Percentiles rank a stretch among this genome's conserved stretches.
These are phyloP conservation scores for Pseudogymnoascus sp. DNA, from an alignment of 2,329 filamentous ascomycete species.

Conservation along the genomic window DNA sequence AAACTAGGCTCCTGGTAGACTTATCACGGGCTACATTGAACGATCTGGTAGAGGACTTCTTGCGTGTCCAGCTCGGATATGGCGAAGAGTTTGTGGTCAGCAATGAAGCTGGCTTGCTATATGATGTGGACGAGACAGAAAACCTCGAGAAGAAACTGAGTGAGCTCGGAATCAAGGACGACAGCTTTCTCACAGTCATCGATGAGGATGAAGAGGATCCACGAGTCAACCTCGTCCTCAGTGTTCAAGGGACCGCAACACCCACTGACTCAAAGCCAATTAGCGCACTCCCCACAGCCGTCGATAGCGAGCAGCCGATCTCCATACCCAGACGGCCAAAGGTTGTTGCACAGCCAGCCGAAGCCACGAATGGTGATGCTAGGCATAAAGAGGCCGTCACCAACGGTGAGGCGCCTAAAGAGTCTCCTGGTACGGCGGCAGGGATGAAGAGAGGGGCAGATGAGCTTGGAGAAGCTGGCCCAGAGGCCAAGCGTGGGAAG, in stretches of 20 bases:
- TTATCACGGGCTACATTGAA: constrained; percentile 64
- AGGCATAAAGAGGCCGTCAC: background rate
- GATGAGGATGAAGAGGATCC: constrained; percentile 69
- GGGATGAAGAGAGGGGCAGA: constrained; percentile 27
- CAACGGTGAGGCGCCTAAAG: background rate
- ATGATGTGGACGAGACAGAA: constrained; percentile 82
- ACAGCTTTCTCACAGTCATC: constrained; percentile 74
- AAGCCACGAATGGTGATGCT: constrained; percentile 9
- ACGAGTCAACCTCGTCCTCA: constrained; percentile 72
- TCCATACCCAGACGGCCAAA: background rate
- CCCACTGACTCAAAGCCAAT: constrained; percentile 46
- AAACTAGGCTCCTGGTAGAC: constrained; percentile 61
- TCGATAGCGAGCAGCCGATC: constrained; percentile 19
- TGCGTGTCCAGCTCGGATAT: constrained; percentile 66
- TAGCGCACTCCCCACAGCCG: constrained; percentile 29
- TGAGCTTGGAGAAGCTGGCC: constrained; percentile 19
- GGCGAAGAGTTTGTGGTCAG: constrained; percentile 73
- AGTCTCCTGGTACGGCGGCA: background rate
- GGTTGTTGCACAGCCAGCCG: background rate
- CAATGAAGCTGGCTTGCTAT: constrained; percentile 69
- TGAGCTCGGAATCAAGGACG: constrained; percentile 68
- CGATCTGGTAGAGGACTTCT: constrained; percentile 68
- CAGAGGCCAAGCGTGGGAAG: constrained; percentile 25
- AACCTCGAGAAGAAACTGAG: constrained; percentile 72
- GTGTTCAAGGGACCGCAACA: constrained; percentile 45